Evolutionary conservation across 2,329 filamentous ascomycete species (phyloP).

Genomic region (Venturia oleaginea): DNA sequence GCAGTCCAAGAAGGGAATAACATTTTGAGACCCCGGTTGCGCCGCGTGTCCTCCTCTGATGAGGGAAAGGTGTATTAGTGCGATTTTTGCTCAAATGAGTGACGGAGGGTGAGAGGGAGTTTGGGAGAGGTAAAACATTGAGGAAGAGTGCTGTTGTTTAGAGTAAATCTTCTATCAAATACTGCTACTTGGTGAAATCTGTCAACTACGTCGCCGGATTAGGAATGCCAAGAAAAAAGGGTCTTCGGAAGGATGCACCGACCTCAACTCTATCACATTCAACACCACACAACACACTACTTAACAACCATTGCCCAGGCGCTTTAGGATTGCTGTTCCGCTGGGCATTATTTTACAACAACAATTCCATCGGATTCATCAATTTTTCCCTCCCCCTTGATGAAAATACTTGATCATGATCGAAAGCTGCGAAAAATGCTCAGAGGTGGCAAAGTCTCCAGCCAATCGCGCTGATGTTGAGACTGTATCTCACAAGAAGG

Average conservation of each 20-base stretch:
- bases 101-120: background rate
- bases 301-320: too few species aligned
- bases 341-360: too few species aligned
- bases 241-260: background rate
- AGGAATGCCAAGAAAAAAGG: slow-evolving; percentile 2
- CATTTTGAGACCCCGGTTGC: background rate
- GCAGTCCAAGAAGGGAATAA: slow-evolving; percentile 5
- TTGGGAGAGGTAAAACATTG: background rate
- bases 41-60: background rate
- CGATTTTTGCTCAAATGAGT: background rate
- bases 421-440: too few species aligned
- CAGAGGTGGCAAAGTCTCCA: too few species aligned
- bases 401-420: too few species aligned
- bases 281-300: too few species aligned
- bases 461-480: too few species aligned
- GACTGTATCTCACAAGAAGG: too few species aligned
- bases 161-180: background rate
- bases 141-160: background rate
- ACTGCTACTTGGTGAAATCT: background rate
- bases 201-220: background rate
- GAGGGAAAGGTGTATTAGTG: background rate
- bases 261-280: background rate
- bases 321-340: too few species aligned
- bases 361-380: too few species aligned
- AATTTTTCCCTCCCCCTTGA: too few species aligned